phyloP scores from a whole-genome alignment of 2,329 filamentous ascomycete species.

The Leptodontidium sp. region DNA sequence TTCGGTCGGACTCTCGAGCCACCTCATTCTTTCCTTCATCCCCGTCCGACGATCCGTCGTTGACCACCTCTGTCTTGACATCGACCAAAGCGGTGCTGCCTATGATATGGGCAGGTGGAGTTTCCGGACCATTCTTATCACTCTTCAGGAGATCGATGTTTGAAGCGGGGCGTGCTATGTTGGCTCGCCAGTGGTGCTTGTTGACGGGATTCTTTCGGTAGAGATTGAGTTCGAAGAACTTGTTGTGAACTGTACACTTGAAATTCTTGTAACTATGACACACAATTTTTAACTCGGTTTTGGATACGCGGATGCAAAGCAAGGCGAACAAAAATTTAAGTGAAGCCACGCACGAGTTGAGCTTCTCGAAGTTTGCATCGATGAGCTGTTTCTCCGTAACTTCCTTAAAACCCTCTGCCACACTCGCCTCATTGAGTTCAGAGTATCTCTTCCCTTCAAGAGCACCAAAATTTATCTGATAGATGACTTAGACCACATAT shows the following conservation, averaged over 20 bases:
- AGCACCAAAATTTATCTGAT: constrained; percentile 55
- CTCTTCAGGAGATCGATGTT: constrained; percentile 50
- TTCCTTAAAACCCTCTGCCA: constrained; percentile 45
- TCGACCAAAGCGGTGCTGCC: not conserved
- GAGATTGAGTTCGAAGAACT: constrained; percentile 59
- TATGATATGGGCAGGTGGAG: not conserved
- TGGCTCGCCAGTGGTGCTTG: constrained; percentile 54
- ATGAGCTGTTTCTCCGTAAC: constrained; percentile 50
- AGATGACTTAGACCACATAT: constrained; percentile 52
- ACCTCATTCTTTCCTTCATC: not conserved
- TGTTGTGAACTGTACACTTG: constrained; percentile 53
- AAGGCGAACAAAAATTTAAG: too few species aligned
- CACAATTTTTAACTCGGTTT: too few species aligned
- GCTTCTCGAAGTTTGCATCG: constrained; percentile 53
- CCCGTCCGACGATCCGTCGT: not conserved
- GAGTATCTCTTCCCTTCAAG: constrained; percentile 56
- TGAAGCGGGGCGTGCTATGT: constrained; percentile 51
- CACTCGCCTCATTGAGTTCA: constrained; percentile 20
- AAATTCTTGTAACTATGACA: constrained; percentile 56
- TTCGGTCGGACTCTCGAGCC: not conserved
- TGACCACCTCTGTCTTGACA: not conserved
- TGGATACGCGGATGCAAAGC: too few species aligned
- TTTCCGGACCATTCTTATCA: too few species aligned
- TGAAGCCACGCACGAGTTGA: constrained; percentile 50
- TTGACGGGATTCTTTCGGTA: constrained; percentile 57